phyloP scores from a whole-genome alignment of 2,329 filamentous ascomycete species.

The Arthrocladium fulminans region DNA sequence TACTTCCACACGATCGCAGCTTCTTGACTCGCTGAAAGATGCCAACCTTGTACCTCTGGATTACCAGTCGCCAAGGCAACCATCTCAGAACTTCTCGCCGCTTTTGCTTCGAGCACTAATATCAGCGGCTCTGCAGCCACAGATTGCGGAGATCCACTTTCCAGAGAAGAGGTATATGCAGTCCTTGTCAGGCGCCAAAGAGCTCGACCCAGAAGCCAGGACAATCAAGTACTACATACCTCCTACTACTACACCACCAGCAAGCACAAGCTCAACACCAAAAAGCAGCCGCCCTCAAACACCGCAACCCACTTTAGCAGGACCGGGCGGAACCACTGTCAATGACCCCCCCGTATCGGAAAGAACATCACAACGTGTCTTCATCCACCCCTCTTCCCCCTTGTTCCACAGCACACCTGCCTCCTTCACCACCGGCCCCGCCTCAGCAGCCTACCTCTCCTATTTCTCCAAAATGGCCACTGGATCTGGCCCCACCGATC shows the following conservation, averaged over 20 bases:
- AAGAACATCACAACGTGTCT: constrained; percentile 60
- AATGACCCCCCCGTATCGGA: background rate
- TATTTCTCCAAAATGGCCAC: constrained; percentile 92
- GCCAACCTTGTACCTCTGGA: constrained; percentile 64
- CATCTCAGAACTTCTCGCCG: constrained; percentile 19
- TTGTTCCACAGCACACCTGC: constrained; percentile 82
- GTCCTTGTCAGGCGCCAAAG: constrained; percentile 79
- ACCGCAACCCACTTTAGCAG: background rate
- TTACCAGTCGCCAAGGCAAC: constrained; percentile 32
- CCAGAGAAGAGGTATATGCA: constrained; percentile 92
- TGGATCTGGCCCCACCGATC: constrained; percentile 31
- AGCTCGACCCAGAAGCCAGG: constrained; percentile 82
- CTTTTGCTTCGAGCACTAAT: constrained; percentile 60
- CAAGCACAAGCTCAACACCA: background rate
- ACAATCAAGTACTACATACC: constrained; percentile 90
- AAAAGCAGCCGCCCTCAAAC: background rate
- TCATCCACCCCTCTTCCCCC: constrained; percentile 82
- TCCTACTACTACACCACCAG: constrained; percentile 26
- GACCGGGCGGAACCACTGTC: background rate
- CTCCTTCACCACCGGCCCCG: constrained; percentile 62
- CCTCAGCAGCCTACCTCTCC: constrained; percentile 66
- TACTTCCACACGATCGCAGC: constrained; percentile 74
- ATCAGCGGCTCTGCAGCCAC: constrained; percentile 68
- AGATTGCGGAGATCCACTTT: constrained; percentile 84
- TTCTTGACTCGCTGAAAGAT: constrained; percentile 75